phyloP scores from a whole-genome alignment of 129 eudicot genomes.

The Artemisia tridentata region DNA sequence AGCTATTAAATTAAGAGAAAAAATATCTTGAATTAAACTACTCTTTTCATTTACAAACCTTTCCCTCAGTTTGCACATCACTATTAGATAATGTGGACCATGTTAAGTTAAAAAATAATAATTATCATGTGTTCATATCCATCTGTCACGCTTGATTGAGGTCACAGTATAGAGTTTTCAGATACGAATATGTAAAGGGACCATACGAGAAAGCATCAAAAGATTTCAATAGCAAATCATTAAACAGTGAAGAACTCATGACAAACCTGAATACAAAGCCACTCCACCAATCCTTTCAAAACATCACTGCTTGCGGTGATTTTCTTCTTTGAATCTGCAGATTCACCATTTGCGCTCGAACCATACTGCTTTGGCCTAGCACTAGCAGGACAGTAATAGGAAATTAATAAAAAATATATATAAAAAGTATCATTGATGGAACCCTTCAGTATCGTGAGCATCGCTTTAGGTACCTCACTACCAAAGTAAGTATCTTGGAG shows the following conservation, averaged over 20 bases:
- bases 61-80: no score
- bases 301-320: slow-evolving; percentile 63
- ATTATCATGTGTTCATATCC: no score
- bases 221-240: background rate
- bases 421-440: background rate
- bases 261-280: slow-evolving; percentile 93
- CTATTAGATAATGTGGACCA: no score
- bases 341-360: slow-evolving; percentile 38
- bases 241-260: background rate
- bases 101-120: no score
- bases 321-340: slow-evolving; percentile 57
- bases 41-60: no score
- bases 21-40: no score
- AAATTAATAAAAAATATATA: background rate
- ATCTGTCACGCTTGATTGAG: no score
- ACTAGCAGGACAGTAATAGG: slow-evolving; percentile 33
- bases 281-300: slow-evolving; percentile 80
- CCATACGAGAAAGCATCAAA: no score
- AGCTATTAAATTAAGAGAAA: no score
- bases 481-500: slow-evolving; percentile 85
- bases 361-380: slow-evolving; percentile 59
- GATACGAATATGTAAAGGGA: no score
- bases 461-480: slow-evolving; percentile 58
- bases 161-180: no score
- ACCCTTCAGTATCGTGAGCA: background rate